Base-by-base conservation (phyloP, 768 basidiomycete genomes). In the Auriscalpium microsporum region DNA sequence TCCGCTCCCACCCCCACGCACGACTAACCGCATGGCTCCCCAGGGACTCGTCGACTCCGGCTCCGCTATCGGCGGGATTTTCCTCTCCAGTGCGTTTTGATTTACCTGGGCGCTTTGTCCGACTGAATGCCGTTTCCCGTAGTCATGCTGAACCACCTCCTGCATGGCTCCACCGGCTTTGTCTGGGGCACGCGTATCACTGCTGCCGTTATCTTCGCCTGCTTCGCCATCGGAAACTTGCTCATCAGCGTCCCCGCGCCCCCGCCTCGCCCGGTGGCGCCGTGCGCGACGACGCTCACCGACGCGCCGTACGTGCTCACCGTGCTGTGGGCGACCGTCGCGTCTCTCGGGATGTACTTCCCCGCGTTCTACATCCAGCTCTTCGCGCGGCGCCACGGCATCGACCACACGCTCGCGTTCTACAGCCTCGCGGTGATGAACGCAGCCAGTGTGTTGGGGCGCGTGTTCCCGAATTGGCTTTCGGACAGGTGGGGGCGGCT, bases 11-110 rank as follows among this genome's bases (percentile, higher is more conserved):
- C n/a, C 1, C 8, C 11, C 19, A 10, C 21, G 9, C 4, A 33
- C 7, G 16, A 1, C 37, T 50, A 16, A 50, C 35, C 5, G 4
- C 2, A 11, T 23, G 28, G 17, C 6, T 50, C 8, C 21, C 19
- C 13, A 50, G 50, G 50, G 50, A 10, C 14, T 50, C n/a, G 50
- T 50, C n/a, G 50, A 50, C 35, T 38, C 50, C n/a, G 50, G 50
- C 19, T 37, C 50, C 33, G 35, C 50, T 3, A 50, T 50, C 14
- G 50, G 50, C 34, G 50, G 50, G 17, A 50, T 50, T 5, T 50
- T 50, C 35, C 37, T 37, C 14, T 50, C 50, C 50, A 50, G 47
- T 48, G 14, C 14, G 47, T 21, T 48, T 14, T 19, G 10, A 10
- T 14, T 28, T 33, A n/a, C 19, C 19, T 4, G 4, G 10, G 17